Percentiles rank a stretch among this genome's conserved stretches.
phyloP scores from a whole-genome alignment of 208 protist genomes.

The Leishmania tropica region DNA sequence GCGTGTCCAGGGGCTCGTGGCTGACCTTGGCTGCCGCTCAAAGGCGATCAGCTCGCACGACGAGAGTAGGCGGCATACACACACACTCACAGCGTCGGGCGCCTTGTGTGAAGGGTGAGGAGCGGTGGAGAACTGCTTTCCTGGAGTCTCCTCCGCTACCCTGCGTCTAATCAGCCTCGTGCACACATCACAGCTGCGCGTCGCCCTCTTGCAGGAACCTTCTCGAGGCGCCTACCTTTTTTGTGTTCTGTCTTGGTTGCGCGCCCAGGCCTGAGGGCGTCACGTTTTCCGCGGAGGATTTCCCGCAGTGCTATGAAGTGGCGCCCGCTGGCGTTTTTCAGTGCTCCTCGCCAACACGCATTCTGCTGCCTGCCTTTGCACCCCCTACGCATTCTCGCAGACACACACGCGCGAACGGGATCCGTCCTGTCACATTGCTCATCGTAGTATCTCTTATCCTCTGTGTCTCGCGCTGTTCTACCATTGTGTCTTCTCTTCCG shows the following conservation, averaged over 20 bases:
- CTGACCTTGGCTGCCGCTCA: not conserved
- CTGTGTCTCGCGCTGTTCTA: not conserved
- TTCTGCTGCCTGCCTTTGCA: not conserved
- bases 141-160: not conserved
- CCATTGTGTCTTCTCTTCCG: constrained; percentile 2
- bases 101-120: not conserved
- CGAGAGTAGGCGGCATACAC: not conserved
- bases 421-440: not conserved
- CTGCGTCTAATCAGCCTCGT: not conserved
- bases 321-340: not conserved
- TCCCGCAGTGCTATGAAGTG: not conserved
- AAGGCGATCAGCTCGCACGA: not conserved
- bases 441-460: not conserved
- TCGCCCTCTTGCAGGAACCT: not conserved
- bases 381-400: not conserved
- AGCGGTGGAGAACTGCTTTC: not conserved
- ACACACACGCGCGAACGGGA: not conserved
- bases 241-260: not conserved
- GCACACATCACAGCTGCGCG: not conserved
- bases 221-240: not conserved
- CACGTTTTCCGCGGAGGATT: too few relatives aligned
- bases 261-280: not conserved
- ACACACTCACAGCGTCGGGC: not conserved
- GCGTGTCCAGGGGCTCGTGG: not conserved
- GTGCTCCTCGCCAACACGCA: not conserved